Evolutionary conservation across 495 filamentous ascomycete genomes (phyloP), one percentile per base, ranked within the genome.

Genomic region (Tuber indicum): DNA sequence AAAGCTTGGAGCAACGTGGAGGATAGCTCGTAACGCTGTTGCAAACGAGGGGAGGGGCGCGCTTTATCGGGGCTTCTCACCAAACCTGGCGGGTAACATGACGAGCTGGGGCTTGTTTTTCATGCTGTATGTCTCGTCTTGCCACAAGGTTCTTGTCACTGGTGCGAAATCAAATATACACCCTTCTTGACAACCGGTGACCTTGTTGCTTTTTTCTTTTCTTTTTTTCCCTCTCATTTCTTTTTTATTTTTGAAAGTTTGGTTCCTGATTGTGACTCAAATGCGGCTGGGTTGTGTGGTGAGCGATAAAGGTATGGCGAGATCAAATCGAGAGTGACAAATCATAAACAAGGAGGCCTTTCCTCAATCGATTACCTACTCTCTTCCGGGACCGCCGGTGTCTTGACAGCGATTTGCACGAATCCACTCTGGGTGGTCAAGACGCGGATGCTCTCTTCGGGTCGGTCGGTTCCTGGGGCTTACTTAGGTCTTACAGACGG

Each of bases 401-500:
- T 86, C 45, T 81, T 92, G 32, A 95, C 93, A 8, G 91, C 93
- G 49, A 83, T 94, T 42, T 86, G 92, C 77, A 98, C 96, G 72
- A 99, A 99, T 83, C 96, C 96, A 7, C 92, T 99, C 82, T 99
- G 96, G 96, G 96, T 99, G 9, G 89, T 99, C 83, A 98, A 98
- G 84, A 99, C 96, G 4, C 92, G 96, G 72, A 98, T 99, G 95
- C 87, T 99, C 19, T 92, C 94, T 45, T 93, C 91, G 4, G 91
- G 94, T 80, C 88, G 88, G 71, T 85, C 86, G 62, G 87, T 89
- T 41, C 91, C 90, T 1, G 93, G 93, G 73, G 81, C 81, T 21
- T 99, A 98, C 85, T 86, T 88, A n/a, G 90, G 88, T 76, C 91
- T 97, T 84, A 85, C 86, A 72, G 86, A 90, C 73, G 96, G 96